phyloP scores from a whole-genome alignment of 257 asterid species.

The Fraxinus excelsior region DNA sequence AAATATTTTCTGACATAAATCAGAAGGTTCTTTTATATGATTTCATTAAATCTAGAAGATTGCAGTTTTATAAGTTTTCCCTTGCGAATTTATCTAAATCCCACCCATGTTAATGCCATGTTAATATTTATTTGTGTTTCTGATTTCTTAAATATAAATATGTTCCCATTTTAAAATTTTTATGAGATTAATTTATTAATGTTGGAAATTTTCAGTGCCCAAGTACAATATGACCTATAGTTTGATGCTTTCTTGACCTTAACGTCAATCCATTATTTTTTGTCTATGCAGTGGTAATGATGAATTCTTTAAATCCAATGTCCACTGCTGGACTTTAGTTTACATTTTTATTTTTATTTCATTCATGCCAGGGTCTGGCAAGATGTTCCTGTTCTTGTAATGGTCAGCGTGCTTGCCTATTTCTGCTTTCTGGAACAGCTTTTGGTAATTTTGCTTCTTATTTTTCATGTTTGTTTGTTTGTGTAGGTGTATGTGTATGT shows the following conservation, averaged over 20 bases:
- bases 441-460: constrained; percentile 57
- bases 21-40: neutral
- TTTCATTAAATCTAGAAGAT: constrained; percentile 5
- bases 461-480: constrained; percentile 9
- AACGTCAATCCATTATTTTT: neutral
- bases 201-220: neutral
- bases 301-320: neutral
- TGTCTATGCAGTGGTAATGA: neutral
- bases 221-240: constrained; percentile 1
- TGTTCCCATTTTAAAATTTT: neutral
- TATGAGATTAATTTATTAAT: neutral
- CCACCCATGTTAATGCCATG: neutral
- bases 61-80: neutral
- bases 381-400: constrained; percentile 92
- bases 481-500: constrained; percentile 7
- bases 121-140: too few relatives aligned
- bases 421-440: constrained; percentile 98
- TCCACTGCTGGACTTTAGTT: constrained; percentile 10
- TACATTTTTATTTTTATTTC: neutral
- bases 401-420: constrained; percentile 99
- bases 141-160: neutral
- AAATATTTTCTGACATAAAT: neutral
- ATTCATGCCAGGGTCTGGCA: constrained; percentile 77
- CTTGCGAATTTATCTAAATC: neutral
- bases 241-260: neutral